These are phyloP conservation scores for Diospyros lotus DNA, from an alignment of 148 eudicot species.

Conservation along the genomic window DNA sequence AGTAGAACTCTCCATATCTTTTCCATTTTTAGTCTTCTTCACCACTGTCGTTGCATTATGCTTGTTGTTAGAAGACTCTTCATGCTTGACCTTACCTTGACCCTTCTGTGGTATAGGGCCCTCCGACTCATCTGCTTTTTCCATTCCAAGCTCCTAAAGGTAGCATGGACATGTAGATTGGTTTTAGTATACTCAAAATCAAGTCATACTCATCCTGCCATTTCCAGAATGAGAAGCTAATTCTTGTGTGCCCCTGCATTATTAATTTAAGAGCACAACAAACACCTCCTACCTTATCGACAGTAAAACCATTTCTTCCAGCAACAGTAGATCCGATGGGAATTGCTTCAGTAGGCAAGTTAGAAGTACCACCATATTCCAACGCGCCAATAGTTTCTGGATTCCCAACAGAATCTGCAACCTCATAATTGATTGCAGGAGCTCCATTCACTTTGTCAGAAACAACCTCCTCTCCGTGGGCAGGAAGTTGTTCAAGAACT, in stretches of 20 bases:
- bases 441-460: constrained; percentile 29
- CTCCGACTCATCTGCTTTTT: constrained; percentile 24
- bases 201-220: too few species aligned
- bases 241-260: too few species aligned
- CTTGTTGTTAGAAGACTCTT: constrained; percentile 33
- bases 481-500: constrained; percentile 21
- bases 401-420: constrained; percentile 23
- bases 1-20: constrained; percentile 28
- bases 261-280: not conserved
- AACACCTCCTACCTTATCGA: constrained; percentile 31
- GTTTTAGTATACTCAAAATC: too few species aligned
- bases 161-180: constrained; percentile 6
- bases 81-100: constrained; percentile 37
- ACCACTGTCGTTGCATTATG: not conserved
- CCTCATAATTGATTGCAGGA: constrained; percentile 22
- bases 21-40: constrained; percentile 37
- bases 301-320: constrained; percentile 23
- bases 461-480: constrained; percentile 15
- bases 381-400: constrained; percentile 22
- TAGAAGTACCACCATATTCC: constrained; percentile 15
- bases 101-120: constrained; percentile 30
- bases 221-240: too few species aligned
- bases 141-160: constrained; percentile 38
- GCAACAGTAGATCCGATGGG: constrained; percentile 19
- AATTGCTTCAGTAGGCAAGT: constrained; percentile 15